Evolutionary conservation across 2,329 filamentous ascomycete species (phyloP), one percentile per base, ranked within the genome.

Genomic region (Aureobasidium mangrovei): DNA sequence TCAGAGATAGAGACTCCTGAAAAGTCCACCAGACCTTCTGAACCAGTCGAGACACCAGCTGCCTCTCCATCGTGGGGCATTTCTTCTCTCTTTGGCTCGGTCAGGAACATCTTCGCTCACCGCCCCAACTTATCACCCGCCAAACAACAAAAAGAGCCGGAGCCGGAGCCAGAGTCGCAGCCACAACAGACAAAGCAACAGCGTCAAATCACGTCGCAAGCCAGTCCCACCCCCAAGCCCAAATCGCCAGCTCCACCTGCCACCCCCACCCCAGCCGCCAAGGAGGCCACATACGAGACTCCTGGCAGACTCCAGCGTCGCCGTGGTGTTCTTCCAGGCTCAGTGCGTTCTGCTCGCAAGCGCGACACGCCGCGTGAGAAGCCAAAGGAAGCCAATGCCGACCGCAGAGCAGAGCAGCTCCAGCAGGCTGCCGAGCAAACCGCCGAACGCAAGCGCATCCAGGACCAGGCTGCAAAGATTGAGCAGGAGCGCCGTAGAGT

Each of bases 331-430:
- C 24, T 33, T 26, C 32, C 18, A 27, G 26, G 44, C 10, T 43
- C 36, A 8, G 35, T 29, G 27, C 40, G 38, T 7, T 27, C 32
- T 12, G 32, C 27, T n/a, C 40, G 40, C 40, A 43, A 32, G 31
- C 36, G 42, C 27, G 41, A 45, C 28, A 46, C 51, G 10, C 45
- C 54, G 5, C 44, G 9, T 38, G 18, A 40, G 2, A 56, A 56
- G 46, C 54, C 54, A n/a, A 45, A 39, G 12, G 54, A 56, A 31
- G 4, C 18, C 26, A 56, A 56, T 8, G 54, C 54, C 29, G 54
- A 56, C 39, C 27, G 42, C n/a, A 44, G 54, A 36, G 42, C 45
- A 10, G 31, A 43, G 12, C 29, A 55, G 24, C 42, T 56, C 27
- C 36, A 43, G 27, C 32, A 49, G 31, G 40, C 9, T 32, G 40